Conservation (phyloP, 305 asterid species). For the Solanum hybrid region DNA sequence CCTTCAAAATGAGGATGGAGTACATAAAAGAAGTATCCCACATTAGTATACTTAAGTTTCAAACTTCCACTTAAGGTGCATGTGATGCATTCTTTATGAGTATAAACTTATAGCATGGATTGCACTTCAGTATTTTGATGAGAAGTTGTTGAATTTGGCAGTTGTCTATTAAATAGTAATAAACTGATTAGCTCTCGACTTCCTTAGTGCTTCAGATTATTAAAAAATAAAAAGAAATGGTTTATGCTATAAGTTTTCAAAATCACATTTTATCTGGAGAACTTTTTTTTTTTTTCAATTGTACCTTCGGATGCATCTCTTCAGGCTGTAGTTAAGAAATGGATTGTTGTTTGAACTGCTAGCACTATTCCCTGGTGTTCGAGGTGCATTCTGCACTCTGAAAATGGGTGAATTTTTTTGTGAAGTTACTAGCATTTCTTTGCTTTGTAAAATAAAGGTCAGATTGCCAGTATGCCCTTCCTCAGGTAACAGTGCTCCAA, state of each 20-base stretch:
- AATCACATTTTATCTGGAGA: not conserved
- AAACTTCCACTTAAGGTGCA: not conserved
- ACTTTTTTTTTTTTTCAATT: not conserved
- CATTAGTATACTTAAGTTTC: not conserved
- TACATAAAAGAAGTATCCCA: not conserved
- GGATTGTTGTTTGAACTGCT: not conserved
- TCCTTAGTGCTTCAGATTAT: not conserved
- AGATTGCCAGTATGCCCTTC: slow-evolving; percentile 17
- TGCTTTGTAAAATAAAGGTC: slow-evolving; percentile 1
- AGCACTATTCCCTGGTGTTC: not conserved
- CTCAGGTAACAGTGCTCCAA: slow-evolving; percentile 42
- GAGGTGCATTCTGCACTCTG: not conserved
- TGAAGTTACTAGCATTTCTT: slow-evolving; percentile 12
- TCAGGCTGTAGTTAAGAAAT: not conserved
- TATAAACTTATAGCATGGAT: not conserved
- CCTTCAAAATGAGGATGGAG: not conserved
- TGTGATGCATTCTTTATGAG: not conserved
- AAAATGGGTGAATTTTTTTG: not conserved
- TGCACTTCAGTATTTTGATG: not conserved
- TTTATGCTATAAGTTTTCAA: not conserved
- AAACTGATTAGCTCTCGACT: not conserved
- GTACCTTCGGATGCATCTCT: not conserved
- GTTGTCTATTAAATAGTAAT: not conserved
- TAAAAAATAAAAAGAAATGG: not conserved
- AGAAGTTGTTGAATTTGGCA: not conserved